phyloP scores from a whole-genome alignment of 2,329 filamentous ascomycete species.

The Venturiaceae sp. region DNA sequence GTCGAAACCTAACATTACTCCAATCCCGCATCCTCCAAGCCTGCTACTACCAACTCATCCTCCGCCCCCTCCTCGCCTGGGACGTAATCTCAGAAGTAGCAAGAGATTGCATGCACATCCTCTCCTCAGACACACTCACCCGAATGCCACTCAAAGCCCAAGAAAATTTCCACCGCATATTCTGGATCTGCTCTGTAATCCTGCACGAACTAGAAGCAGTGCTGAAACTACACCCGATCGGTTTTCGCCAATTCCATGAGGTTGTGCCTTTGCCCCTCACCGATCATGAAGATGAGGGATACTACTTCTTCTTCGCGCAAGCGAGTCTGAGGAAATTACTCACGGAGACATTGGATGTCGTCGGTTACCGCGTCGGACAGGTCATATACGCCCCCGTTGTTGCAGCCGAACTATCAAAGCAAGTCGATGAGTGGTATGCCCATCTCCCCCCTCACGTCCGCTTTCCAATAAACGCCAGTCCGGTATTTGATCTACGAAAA shows the following conservation, averaged over 20 bases:
- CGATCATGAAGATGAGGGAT: conserved; percentile 18
- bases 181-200: conserved; percentile 12
- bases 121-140: conserved; percentile 13
- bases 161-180: conserved; percentile 18
- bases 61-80: conserved; percentile 17
- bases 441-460: conserved; percentile 16
- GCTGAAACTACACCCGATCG: conserved; percentile 20
- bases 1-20: conserved; percentile 14
- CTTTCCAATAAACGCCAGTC: conserved; percentile 17
- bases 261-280: conserved; percentile 19
- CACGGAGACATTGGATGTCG: conserved; percentile 18
- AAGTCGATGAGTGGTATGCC: conserved; percentile 19
- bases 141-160: conserved; percentile 14
- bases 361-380: conserved; percentile 13
- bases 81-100: conserved; percentile 17
- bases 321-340: conserved; percentile 19
- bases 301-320: conserved; percentile 20
- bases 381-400: conserved; percentile 19
- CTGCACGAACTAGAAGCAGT: conserved; percentile 17
- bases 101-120: conserved; percentile 17
- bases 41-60: conserved; percentile 19
- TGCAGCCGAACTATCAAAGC: conserved; percentile 16
- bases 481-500: conserved; percentile 18
- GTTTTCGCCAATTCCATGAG: conserved; percentile 19
- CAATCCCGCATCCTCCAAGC: conserved; percentile 19